Base-by-base conservation (phyloP, 805 yeast species). In the Saccharomycopsis lassenensis region DNA sequence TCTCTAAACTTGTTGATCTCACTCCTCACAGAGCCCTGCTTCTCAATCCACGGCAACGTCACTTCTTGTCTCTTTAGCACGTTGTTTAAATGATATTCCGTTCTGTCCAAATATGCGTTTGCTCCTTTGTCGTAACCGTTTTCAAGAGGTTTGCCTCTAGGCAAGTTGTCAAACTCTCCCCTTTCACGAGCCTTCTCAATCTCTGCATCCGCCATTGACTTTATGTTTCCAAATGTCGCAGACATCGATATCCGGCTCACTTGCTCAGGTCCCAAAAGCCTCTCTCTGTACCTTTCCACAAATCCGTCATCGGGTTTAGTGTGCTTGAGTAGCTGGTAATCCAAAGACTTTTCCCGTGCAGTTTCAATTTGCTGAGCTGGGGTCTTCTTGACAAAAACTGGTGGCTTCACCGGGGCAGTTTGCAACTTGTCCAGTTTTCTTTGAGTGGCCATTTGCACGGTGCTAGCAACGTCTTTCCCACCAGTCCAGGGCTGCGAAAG, bases 11-110 rank as follows among this genome's bases (percentile, higher is more conserved):
- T 49, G 2, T 48, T 51, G 6, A 80, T 62, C 24, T 69, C 70
- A 2, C 48, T 41, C 29, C 68, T 65, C 3, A 78, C 71, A 2
- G 71, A 64, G 14, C 70, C 62, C 53, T 82, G 91, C 37, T 71
- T 76, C 48, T 84, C 94, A 24, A 86, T 77, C 95, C 95, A 86
- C 0, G 94, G 94, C 0, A 95, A 94, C 7, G 75, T 60, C 1
- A 83, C 75, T 33, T 83, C 86, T 54, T 86, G 95, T 29, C 71
- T 68, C 36, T 67, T 71, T 39, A 86, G 57, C 30, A 86, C 77
- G 43, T 81, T 74, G 56, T 86, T 86, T 58, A 86, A 56, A 52
- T 84, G 83, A 52, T 76, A 83, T 47, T 78, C 93, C 36, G 74
- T 82, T 41, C 68, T 69, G 54, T 72, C 91, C 39, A 67, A 62